phyloP scores from a whole-genome alignment of 2,329 filamentous ascomycete species.

The Neopestalotiopsis rosae region DNA sequence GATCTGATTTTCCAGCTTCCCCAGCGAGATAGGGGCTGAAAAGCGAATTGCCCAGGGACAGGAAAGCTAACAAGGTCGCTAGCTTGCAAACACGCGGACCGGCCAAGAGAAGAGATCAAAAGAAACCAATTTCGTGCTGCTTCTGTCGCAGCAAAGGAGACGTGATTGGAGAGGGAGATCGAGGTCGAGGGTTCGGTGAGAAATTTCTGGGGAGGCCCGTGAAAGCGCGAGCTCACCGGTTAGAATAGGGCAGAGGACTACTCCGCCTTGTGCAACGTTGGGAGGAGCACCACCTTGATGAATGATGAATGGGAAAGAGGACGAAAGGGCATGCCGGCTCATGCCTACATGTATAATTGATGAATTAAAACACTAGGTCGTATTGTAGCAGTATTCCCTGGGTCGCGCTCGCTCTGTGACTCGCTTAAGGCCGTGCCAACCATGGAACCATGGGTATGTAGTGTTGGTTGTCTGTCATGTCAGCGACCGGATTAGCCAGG shows the following conservation, averaged over 20 bases:
- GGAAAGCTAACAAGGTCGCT: not conserved
- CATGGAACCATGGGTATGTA: not conserved
- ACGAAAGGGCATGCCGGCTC: slow-evolving; percentile 8
- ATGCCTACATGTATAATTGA: slow-evolving; percentile 18
- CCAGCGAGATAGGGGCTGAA: slow-evolving; percentile 18
- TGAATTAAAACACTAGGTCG: slow-evolving; percentile 15
- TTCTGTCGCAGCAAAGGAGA: slow-evolving; percentile 6
- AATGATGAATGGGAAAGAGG: slow-evolving; percentile 16
- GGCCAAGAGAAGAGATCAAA: slow-evolving; percentile 16
- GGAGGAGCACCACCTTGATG: slow-evolving; percentile 14
- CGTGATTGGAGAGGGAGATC: slow-evolving; percentile 17
- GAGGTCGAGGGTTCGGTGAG: slow-evolving; percentile 19
- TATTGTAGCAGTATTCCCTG: slow-evolving; percentile 6
- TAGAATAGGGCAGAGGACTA: slow-evolving; percentile 15
- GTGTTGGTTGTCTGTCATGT: not conserved
- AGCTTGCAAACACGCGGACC: slow-evolving; percentile 18
- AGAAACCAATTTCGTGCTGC: slow-evolving; percentile 14
- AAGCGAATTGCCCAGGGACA: not conserved
- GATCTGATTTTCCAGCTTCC: not conserved
- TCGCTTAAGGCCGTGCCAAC: slow-evolving; percentile 16
- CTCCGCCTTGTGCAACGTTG: slow-evolving; percentile 17
- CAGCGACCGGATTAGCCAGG: slow-evolving; percentile 7
- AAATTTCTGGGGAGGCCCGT: slow-evolving; percentile 14
- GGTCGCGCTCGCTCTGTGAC: slow-evolving; percentile 10
- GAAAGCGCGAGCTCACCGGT: slow-evolving; percentile 16